Evolutionary conservation across 1,284 basidiomycete genomes (phyloP), one percentile per base, ranked within the genome.

Genomic region (Waitea zeae): DNA sequence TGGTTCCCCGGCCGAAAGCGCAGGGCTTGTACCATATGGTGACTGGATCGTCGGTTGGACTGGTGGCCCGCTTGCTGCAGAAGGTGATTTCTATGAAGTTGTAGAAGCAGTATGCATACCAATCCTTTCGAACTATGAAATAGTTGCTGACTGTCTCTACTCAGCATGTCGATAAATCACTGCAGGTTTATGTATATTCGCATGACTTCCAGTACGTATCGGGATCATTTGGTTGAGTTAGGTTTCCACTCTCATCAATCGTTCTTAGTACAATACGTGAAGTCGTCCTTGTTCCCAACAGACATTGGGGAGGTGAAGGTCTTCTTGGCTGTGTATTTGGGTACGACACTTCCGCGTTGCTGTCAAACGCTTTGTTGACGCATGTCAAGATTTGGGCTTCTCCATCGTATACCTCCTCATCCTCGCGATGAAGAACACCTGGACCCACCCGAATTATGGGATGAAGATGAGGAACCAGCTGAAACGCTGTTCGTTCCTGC

Each of bases 201-300:
- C 79, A 88, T 44, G 93, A 97, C 56, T 93, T 96, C 48, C 90
- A 98, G 87, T 90, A 54, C 42, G 86, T n/a, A n/a, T n/a, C n/a
- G n/a, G n/a, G n/a, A n/a, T n/a, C n/a, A n/a, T n/a, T n/a, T n/a
- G n/a, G n/a, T n/a, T n/a, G n/a, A n/a, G n/a, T n/a, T n/a, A n/a
- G n/a, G n/a, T n/a, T n/a, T 65, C 24, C n/a, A 5, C 29, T 30
- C 5, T 39, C 14, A 30, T 36, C 44, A 47, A 26, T 28, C 13
- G 32, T 40, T 38, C 34, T 38, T 48, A 92, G 87, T 54, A 84
- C 87, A 34, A 67, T 92, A 33, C 68, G 88, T 43, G 88, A 93
- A 51, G 88, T 92, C 6, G 84, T 93, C 15, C 56, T 93, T 19
- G 84, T 95, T 30, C 90, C 90, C 6, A 96, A 95, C 51, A 68